phyloP scores from a whole-genome alignment of 176 grass and related monocot genomes.

The Cenchrus purpureus region DNA sequence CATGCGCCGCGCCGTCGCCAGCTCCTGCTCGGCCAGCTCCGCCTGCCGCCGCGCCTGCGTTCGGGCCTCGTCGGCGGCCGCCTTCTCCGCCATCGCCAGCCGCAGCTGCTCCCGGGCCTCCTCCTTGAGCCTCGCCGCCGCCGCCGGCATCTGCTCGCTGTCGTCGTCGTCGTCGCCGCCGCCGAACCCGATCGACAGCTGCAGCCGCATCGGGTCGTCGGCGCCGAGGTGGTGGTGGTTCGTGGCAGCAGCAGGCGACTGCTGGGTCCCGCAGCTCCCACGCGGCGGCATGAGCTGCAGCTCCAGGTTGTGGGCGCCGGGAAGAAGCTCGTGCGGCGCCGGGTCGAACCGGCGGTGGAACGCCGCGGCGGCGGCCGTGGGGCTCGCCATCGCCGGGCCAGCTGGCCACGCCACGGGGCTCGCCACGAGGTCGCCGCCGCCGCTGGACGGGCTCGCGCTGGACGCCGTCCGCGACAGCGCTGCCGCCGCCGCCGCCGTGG shows the following conservation, averaged over 20 bases:
- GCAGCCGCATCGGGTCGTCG: constrained; percentile 46
- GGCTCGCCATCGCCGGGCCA: constrained; percentile 20
- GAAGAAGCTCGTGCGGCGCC: background rate
- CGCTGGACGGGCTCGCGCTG: constrained; percentile 62
- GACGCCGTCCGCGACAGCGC: constrained; percentile 49
- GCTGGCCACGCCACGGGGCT: constrained; percentile 45
- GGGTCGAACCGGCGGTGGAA: constrained; percentile 29
- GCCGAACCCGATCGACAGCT: constrained; percentile 64
- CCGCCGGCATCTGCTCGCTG: background rate
- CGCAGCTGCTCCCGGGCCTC: constrained; percentile 51
- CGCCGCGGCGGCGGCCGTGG: background rate
- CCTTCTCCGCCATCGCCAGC: constrained; percentile 60
- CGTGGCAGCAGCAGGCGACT: background rate
- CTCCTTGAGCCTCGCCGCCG: constrained; percentile 38
- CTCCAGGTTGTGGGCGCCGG: constrained; percentile 50
- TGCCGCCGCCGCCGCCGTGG: background rate
- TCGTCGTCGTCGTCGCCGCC: constrained; percentile 4
- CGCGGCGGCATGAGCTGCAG: constrained; percentile 76
- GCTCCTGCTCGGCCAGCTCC: constrained; percentile 81
- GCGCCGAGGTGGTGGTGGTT: background rate
- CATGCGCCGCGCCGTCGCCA: constrained; percentile 61
- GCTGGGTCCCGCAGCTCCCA: constrained; percentile 18
- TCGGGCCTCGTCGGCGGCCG: constrained; percentile 58
- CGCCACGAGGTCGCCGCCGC: constrained; percentile 38
- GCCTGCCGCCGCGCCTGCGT: constrained; percentile 69